A percentile compares a stretch with the other conserved stretches of the same genome.
Evolutionary conservation across 176 grass and related monocot species (phyloP).

Genomic region (Phoenix roebelenii): DNA sequence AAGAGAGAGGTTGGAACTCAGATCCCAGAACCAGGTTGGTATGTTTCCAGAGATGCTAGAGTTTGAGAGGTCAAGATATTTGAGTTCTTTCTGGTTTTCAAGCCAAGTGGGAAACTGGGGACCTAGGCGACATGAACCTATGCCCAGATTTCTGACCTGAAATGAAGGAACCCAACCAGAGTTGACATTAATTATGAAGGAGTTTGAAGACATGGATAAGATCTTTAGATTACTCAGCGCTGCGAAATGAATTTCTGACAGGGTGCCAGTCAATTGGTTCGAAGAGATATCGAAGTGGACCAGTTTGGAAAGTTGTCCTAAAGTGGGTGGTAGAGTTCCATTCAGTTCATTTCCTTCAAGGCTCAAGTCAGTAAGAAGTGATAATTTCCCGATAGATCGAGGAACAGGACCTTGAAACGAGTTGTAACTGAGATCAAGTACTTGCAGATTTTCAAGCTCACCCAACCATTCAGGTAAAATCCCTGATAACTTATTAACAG

Average conservation of each 20-base stretch:
- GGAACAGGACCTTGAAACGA: no score
- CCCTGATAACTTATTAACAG: conserved; percentile 16
- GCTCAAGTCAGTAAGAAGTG: background rate
- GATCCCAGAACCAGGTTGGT: conserved; percentile 30
- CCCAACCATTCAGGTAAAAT: conserved; percentile 9
- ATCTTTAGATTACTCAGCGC: conserved; percentile 9
- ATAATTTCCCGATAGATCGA: no score
- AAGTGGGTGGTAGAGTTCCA: conserved; percentile 1
- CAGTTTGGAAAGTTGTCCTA: conserved; percentile 6
- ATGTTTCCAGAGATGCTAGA: conserved; percentile 17
- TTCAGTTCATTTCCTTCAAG: background rate
- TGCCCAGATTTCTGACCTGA: background rate
- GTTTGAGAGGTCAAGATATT: conserved; percentile 12
- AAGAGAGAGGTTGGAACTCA: fast-evolving
- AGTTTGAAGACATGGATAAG: conserved; percentile 14
- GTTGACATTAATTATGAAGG: conserved; percentile 13
- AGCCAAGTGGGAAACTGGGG: conserved; percentile 42
- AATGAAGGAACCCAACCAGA: conserved; percentile 42
- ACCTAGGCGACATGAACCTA: conserved; percentile 31
- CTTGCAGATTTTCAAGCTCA: background rate
- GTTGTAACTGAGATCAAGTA: background rate
- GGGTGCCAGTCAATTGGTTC: background rate
- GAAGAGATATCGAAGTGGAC: background rate
- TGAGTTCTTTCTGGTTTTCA: conserved; percentile 18
- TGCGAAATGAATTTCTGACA: conserved; percentile 4